A percentile compares a stretch with the other conserved stretches of the same genome.
These are phyloP conservation scores for Salix viminalis DNA, from an alignment of 345 rosid genomes.

Conservation along the genomic window DNA sequence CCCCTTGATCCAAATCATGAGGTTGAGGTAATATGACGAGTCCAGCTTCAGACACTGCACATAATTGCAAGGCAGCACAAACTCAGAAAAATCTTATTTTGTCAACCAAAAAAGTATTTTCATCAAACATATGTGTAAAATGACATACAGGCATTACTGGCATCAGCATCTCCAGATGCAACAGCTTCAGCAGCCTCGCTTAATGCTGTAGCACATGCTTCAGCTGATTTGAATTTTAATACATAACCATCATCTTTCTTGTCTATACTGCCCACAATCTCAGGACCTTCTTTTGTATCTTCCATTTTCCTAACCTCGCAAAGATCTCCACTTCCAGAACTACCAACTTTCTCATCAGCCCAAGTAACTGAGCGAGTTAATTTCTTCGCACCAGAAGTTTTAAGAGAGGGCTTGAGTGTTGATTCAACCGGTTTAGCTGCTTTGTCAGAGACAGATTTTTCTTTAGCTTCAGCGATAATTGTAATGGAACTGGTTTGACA, in stretches of 20 bases:
- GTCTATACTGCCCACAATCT: conserved; percentile 12
- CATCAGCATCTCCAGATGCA: conserved; percentile 53
- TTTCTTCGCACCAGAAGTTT: conserved; percentile 49
- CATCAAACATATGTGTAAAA: neutral
- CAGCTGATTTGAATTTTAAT: conserved; percentile 59
- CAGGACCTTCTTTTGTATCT: conserved; percentile 19
- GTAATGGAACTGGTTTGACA: conserved; percentile 19
- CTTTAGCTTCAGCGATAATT: conserved; percentile 21
- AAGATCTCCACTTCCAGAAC: conserved; percentile 37
- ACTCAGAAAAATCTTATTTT: conserved; percentile 1
- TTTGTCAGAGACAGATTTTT: conserved; percentile 21
- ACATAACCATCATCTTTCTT: conserved; percentile 24
- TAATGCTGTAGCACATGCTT: conserved; percentile 70
- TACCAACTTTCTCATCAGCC: conserved; percentile 63
- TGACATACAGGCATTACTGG: conserved; percentile 51
- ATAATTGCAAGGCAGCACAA: conserved; percentile 11
- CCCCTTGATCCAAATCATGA: conserved; percentile 35
- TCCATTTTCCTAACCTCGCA: conserved; percentile 48
- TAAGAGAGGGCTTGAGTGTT: conserved; percentile 60
- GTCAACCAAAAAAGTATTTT: neutral
- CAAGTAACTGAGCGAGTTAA: conserved; percentile 62
- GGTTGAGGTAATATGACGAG: conserved; percentile 53
- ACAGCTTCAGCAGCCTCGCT: conserved; percentile 74
- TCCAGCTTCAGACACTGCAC: conserved; percentile 66
- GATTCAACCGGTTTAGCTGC: conserved; percentile 31